phyloP scores from a whole-genome alignment of 305 asterid genomes.

The Lippia alba region DNA sequence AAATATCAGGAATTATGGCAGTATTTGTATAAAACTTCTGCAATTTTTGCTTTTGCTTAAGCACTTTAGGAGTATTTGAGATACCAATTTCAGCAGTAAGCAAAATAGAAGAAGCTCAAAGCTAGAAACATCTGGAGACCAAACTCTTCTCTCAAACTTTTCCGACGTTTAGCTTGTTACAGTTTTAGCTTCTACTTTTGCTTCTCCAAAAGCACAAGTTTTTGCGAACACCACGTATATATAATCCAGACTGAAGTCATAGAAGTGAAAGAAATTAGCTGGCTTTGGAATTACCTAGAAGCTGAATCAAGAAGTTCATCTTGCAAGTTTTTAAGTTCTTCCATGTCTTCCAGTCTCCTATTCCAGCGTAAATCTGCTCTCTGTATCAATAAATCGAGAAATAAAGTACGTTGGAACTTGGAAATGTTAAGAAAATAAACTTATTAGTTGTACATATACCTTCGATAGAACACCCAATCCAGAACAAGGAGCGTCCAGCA shows the following conservation, averaged over 20 bases:
- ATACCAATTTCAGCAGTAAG: too few relatives aligned
- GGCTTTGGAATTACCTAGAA: conserved; percentile 56
- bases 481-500: conserved; percentile 96
- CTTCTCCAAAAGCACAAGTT: too few relatives aligned
- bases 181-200: too few relatives aligned
- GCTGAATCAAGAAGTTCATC: conserved; percentile 90
- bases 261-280: conserved; percentile 15
- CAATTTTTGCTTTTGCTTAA: too few relatives aligned
- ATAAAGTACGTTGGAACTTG: background rate
- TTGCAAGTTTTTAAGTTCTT: conserved; percentile 75
- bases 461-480: conserved; percentile 95
- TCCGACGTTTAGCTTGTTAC: too few relatives aligned
- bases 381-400: conserved; percentile 44
- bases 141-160: too few relatives aligned
- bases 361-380: conserved; percentile 98
- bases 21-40: too few relatives aligned
- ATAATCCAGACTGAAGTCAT: conserved; percentile 11
- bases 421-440: too few relatives aligned
- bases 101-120: too few relatives aligned
- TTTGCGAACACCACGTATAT: background rate
- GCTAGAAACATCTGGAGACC: too few relatives aligned
- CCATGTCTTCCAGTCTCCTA: conserved; percentile 85
- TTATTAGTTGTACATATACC: conserved; percentile 42
- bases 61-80: too few relatives aligned
- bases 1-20: background rate